Evolutionary conservation across 306 rosid genomes (phyloP).

Genomic region (Nissolia schottii): DNA sequence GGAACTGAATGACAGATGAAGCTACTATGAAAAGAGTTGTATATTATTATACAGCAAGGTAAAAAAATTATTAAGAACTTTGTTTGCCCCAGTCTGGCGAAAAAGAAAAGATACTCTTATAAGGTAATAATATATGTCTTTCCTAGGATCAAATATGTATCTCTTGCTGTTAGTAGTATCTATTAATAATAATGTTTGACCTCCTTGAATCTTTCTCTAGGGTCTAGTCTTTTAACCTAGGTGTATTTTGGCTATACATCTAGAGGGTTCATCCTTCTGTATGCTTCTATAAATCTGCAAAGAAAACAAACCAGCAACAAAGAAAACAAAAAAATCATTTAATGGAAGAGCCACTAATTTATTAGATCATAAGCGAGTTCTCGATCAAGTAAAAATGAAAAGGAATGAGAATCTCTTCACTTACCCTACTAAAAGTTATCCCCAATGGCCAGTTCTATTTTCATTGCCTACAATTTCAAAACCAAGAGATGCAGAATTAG

Average conservation of each 20-base stretch:
- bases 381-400: background rate
- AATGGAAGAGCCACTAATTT: background rate
- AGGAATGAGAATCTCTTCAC: constrained; percentile 7
- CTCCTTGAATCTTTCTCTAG: constrained; percentile 47
- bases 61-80: constrained; percentile 19
- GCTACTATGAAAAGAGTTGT: background rate
- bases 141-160: constrained; percentile 56
- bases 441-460: constrained; percentile 35
- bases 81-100: constrained; percentile 37
- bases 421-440: constrained; percentile 48
- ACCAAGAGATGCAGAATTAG: constrained; percentile 36
- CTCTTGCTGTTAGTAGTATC: constrained; percentile 65
- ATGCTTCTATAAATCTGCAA: constrained; percentile 60
- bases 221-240: constrained; percentile 49
- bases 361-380: background rate
- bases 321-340: background rate
- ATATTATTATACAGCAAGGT: background rate
- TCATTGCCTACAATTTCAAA: constrained; percentile 48
- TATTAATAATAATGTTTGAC: constrained; percentile 44
- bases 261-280: constrained; percentile 44
- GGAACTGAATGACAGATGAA: background rate
- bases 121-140: constrained; percentile 40
- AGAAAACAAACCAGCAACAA: background rate
- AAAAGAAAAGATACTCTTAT: constrained; percentile 27
- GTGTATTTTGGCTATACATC: constrained; percentile 70